phyloP scores from a whole-genome alignment of 805 yeast genomes.

The Metschnikowia anglica region DNA sequence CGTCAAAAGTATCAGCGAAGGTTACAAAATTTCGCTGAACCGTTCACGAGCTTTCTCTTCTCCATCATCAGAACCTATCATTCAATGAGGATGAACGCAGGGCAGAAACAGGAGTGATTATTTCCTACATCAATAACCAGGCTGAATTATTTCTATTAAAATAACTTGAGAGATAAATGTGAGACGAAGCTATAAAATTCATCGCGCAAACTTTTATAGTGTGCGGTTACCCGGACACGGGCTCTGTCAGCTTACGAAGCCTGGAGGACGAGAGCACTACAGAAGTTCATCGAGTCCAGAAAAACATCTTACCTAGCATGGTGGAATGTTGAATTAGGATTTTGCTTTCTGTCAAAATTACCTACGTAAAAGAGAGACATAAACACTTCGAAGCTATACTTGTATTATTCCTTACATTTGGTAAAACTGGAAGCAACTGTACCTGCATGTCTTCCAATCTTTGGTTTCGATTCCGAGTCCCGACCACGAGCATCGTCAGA shows the following conservation, averaged over 20 bases:
- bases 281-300: too few species aligned
- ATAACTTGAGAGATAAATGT: not conserved
- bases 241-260: not conserved
- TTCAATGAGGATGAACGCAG: conserved; percentile 22
- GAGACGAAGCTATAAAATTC: not conserved
- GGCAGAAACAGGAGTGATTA: conserved; percentile 26
- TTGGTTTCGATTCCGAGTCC: not conserved
- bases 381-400: not conserved
- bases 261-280: too few species aligned
- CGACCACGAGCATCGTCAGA: not conserved
- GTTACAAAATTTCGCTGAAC: conserved; percentile 19
- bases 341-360: too few species aligned
- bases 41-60: conserved; percentile 23
- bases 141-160: conserved; percentile 1
- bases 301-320: too few species aligned
- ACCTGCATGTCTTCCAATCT: conserved; percentile 9
- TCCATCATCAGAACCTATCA: conserved; percentile 22
- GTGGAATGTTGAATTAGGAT: too few species aligned
- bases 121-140: conserved; percentile 2
- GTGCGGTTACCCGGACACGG: conserved; percentile 12
- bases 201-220: conserved; percentile 11
- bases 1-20: conserved; percentile 17
- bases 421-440: conserved; percentile 7
- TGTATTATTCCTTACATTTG: not conserved
- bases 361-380: not conserved